Base-by-base conservation (phyloP, 129 eudicot species). In the Flaveria robusta region DNA sequence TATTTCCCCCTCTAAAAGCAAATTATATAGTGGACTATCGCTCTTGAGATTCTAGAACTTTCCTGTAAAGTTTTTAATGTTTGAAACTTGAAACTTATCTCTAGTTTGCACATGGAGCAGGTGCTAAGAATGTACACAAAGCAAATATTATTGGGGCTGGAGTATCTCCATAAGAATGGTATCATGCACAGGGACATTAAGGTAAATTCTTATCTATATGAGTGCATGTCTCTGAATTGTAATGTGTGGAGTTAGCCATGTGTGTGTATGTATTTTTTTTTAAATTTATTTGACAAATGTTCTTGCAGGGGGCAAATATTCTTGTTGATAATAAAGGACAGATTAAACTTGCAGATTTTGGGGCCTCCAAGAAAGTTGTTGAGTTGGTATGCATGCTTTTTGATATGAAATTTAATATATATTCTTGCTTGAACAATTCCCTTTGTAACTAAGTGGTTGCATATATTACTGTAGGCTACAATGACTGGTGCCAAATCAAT, bases 281-380 rank as follows among this genome's bases (percentile, higher is more conserved):
- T 27, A n/a, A n/a, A 39, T 16, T 55, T 39, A 60, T 50, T 51
- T 84, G 52, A 83, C 69, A 72, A 71, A 59, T 79, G 58, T 64
- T 79, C 58, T 50, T 83, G 52, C 79, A 94, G 99, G 99, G 99
- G 19, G 99, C 97, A 42, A 94, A 94, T 79, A 94, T 94, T 77
- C 99, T 94, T 75, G 99, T 91, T 60, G 99, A 94, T 70, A 91
- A 94, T 73, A 94, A 87, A 64, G 99, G 97, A n/a, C 86, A 96
- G 58, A 94, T 94, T 41, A 94, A 89, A 77, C 99, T 94, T 89
- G 99, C 99, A 31, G 99, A 94, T 64, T 94, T 94, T 89, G 99
- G 99, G 50, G 99, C 99, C 62, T 94, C 99, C 69, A 94, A 94
- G 94, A 94, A 94, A 89, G 99, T 94, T 74, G 99, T 91, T 65